Evolutionary conservation across 371 early-diverging fungal genomes (phyloP).

Genomic region (Mortierella sp.): DNA sequence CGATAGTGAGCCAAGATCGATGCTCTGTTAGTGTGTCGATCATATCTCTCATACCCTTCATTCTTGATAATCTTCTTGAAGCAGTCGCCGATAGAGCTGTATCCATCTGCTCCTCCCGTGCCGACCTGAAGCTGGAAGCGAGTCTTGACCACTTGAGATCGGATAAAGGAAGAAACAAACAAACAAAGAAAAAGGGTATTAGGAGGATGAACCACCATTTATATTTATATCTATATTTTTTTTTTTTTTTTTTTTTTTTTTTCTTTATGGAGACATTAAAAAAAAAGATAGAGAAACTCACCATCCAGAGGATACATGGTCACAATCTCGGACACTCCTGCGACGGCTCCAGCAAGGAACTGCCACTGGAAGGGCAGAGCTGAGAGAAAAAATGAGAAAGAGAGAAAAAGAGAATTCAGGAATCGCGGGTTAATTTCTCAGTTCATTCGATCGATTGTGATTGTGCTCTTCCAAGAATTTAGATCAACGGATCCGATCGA

Average conservation of each 20-base stretch:
- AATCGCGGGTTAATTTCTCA: too few relatives aligned
- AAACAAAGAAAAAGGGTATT: neutral
- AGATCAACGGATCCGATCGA: too few relatives aligned
- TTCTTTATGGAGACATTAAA: neutral
- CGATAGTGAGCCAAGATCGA: neutral
- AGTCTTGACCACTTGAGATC: slow-evolving; percentile 89
- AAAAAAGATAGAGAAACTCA: slow-evolving; percentile 34
- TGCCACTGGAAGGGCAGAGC: slow-evolving; percentile 92
- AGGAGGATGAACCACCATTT: neutral
- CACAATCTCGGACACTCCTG: slow-evolving; percentile 95
- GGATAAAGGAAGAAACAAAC: neutral
- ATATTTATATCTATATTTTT: too few relatives aligned
- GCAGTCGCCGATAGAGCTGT: slow-evolving; percentile 80
- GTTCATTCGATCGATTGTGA: too few relatives aligned
- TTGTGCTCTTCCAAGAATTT: too few relatives aligned
- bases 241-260: neutral
- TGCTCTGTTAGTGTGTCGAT: neutral
- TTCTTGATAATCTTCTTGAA: slow-evolving; percentile 88
- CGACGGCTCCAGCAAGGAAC: slow-evolving; percentile 94
- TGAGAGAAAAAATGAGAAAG: slow-evolving; percentile 27
- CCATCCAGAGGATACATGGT: slow-evolving; percentile 98
- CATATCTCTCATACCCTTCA: slow-evolving; percentile 78
- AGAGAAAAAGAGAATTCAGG: neutral
- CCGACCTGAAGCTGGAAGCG: slow-evolving; percentile 94
- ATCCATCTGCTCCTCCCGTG: slow-evolving; percentile 68